Conservation (phyloP, 148 eudicot species). For the Vaccinium vitisidaea region DNA sequence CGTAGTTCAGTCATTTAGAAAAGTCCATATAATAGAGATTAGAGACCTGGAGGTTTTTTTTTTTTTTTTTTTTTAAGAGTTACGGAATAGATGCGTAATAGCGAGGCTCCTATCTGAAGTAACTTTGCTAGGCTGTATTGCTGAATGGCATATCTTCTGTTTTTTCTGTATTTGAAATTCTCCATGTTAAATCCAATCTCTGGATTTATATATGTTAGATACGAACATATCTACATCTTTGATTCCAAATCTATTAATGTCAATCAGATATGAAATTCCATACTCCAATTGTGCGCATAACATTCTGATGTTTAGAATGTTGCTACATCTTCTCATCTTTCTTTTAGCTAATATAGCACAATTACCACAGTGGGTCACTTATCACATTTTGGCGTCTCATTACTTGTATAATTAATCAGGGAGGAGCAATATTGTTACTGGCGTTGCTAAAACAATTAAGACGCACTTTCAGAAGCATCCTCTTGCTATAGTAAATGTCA, state of each 20-base stretch:
- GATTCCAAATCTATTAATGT: background rate
- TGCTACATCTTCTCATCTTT: background rate
- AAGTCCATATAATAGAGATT: background rate
- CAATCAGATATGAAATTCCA: background rate
- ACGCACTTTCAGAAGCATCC: constrained; percentile 80
- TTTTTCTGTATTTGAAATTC: background rate
- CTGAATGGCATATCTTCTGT: background rate
- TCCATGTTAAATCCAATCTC: constrained; percentile 1
- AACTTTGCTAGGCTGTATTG: background rate
- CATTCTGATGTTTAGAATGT: background rate
- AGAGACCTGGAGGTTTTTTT: background rate
- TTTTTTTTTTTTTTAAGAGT: background rate
- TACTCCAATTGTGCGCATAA: background rate
- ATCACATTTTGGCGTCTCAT: background rate
- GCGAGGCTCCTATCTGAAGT: background rate
- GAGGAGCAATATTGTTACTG: constrained; percentile 70
- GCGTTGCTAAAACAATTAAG: constrained; percentile 76
- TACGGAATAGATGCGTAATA: background rate
- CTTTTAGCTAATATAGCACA: background rate
- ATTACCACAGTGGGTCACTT: background rate
- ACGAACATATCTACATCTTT: constrained; percentile 3
- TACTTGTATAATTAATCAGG: constrained; percentile 37
- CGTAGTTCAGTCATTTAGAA: background rate
- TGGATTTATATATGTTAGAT: background rate
- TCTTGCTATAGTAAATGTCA: constrained; percentile 83